Percentiles rank a stretch among this genome's conserved stretches.
phyloP scores from a whole-genome alignment of 352 stramenopile genomes.

The Phytophthora quininea region DNA sequence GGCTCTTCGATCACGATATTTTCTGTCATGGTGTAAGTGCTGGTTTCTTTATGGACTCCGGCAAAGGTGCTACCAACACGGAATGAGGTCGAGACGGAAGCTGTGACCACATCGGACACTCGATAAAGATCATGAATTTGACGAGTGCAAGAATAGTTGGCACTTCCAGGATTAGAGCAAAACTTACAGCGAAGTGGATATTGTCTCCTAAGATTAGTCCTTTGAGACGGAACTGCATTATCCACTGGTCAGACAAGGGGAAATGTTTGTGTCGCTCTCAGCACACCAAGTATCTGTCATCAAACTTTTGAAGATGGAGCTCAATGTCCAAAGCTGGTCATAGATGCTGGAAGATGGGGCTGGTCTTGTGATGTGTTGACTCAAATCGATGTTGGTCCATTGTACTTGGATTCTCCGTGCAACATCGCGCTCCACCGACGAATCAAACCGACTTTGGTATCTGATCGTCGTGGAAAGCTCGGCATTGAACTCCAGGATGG shows the following conservation, averaged over 20 bases:
- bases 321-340: no score
- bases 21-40: slow-evolving; percentile 9
- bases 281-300: no score
- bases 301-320: no score
- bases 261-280: no score
- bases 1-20: background rate
- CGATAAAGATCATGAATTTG: background rate
- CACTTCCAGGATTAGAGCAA: slow-evolving; percentile 5
- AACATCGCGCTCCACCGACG: background rate
- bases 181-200: background rate
- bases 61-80: no score
- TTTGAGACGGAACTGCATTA: no score
- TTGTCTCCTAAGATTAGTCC: slow-evolving; percentile 1
- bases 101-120: background rate
- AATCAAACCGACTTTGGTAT: background rate
- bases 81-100: background rate
- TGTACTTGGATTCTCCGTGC: background rate
- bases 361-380: no score
- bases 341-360: no score
- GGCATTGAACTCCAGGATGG: background rate
- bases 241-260: no score
- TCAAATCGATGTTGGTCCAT: slow-evolving; percentile 1
- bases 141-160: background rate
- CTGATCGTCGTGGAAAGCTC: background rate
- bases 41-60: background rate